These are phyloP conservation scores for Eruca vesicaria DNA, from an alignment of 441 rosid species.

Conservation along the genomic window DNA sequence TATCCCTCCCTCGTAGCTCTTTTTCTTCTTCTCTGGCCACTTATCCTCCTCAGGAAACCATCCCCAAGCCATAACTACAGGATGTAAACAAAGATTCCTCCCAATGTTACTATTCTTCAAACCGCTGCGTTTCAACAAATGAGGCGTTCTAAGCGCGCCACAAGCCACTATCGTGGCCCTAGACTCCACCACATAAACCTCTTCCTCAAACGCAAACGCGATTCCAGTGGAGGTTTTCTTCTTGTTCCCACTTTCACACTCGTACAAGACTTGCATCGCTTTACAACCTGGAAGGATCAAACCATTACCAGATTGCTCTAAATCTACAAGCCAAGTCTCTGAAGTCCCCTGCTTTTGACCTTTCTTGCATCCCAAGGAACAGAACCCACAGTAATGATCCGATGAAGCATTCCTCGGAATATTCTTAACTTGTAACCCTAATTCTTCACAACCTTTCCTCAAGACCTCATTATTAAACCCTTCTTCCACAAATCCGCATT, in stretches of 20 bases:
- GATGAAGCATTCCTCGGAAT: constrained; percentile 67
- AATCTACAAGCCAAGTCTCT: constrained; percentile 84
- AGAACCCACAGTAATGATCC: constrained; percentile 83
- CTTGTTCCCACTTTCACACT: constrained; percentile 31
- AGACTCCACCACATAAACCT: constrained; percentile 56
- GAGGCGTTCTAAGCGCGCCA: constrained; percentile 72
- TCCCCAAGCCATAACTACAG: constrained; percentile 91
- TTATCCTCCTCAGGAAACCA: constrained; percentile 46
- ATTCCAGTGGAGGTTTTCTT: constrained; percentile 47
- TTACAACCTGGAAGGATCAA: constrained; percentile 69
- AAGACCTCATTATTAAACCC: constrained; percentile 58
- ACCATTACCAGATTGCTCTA: constrained; percentile 72
- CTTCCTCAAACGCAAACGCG: constrained; percentile 57
- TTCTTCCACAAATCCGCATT: constrained; percentile 56
- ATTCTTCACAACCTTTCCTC: constrained; percentile 71
- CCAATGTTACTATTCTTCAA: constrained; percentile 66
- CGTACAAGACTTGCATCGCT: constrained; percentile 51
- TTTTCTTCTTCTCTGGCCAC: constrained; percentile 52
- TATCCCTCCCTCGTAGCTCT: constrained; percentile 78
- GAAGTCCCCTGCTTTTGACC: constrained; percentile 75
- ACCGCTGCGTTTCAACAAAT: constrained; percentile 58
- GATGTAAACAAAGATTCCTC: constrained; percentile 68
- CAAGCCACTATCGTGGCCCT: constrained; percentile 65
- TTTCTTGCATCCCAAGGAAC: constrained; percentile 80
- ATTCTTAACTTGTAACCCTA: constrained; percentile 53